Evolutionary conservation across 345 rosid species (phyloP).

Genomic region (Punica granatum): DNA sequence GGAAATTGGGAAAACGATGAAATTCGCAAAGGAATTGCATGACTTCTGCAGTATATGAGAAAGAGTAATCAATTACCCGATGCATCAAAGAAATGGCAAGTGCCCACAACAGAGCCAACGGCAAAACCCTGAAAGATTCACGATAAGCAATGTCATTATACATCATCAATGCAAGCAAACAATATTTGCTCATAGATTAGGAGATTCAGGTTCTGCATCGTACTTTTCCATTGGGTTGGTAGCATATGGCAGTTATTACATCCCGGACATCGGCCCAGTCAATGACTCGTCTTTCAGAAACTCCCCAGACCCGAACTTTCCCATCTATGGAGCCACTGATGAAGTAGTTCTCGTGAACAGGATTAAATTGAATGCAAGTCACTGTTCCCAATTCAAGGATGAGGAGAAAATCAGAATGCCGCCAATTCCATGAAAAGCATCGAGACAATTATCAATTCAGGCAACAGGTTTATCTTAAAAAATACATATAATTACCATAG

Average conservation of each 20-base stretch:
- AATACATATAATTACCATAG: slow-evolving; percentile 42
- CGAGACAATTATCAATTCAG: neutral
- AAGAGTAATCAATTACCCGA: slow-evolving; percentile 26
- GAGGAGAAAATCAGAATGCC: slow-evolving; percentile 4
- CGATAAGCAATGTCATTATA: neutral
- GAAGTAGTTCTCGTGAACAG: slow-evolving; percentile 57
- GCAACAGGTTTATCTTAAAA: neutral
- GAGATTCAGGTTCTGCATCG: neutral
- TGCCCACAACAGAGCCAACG: slow-evolving; percentile 62
- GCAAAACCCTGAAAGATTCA: slow-evolving; percentile 53
- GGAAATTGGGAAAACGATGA: neutral
- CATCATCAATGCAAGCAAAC: neutral
- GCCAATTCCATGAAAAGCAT: neutral
- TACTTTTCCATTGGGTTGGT: slow-evolving; percentile 72
- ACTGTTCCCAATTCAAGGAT: slow-evolving; percentile 42
- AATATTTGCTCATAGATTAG: neutral
- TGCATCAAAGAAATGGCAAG: slow-evolving; percentile 59
- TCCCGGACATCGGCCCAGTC: slow-evolving; percentile 72
- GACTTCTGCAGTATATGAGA: neutral
- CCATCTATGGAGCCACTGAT: slow-evolving; percentile 91
- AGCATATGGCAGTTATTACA: slow-evolving; percentile 64
- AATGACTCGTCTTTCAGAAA: slow-evolving; percentile 54
- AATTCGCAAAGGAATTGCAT: neutral
- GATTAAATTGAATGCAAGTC: slow-evolving; percentile 83
- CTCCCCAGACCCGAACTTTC: slow-evolving; percentile 88